Percentiles rank a stretch among this genome's conserved stretches.
Evolutionary conservation across 2,329 filamentous ascomycete species (phyloP).

Genomic region (Stachybotrys echinatus): DNA sequence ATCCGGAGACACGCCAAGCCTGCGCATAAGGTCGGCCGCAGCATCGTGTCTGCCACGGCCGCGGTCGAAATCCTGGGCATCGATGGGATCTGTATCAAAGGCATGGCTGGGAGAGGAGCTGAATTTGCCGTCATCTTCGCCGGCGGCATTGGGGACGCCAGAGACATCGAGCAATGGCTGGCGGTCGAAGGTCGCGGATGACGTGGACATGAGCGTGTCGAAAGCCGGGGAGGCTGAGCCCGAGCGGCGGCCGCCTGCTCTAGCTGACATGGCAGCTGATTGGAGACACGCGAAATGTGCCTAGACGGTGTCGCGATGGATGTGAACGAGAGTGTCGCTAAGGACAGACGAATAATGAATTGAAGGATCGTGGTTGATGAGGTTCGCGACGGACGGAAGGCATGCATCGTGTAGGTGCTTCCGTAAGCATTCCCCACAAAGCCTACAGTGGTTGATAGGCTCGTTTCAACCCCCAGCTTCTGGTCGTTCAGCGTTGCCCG

Average conservation of each 20-base stretch:
- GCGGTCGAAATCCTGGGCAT: not conserved
- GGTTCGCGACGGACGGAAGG: no score
- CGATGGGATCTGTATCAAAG: not conserved
- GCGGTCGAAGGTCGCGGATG: not conserved
- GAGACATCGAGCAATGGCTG: not conserved
- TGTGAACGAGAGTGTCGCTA: not conserved
- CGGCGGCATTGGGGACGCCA: not conserved
- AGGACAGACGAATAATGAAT: no score
- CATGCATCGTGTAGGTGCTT: not conserved
- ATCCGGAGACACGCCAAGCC: constrained; percentile 1
- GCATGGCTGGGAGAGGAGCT: not conserved
- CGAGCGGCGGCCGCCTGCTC: no score
- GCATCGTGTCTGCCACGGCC: not conserved
- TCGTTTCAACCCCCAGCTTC: no score
- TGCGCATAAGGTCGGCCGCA: constrained; percentile 1
- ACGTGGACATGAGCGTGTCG: not conserved
- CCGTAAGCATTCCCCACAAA: not conserved
- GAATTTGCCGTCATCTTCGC: not conserved
- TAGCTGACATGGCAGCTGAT: not conserved
- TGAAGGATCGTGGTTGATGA: no score
- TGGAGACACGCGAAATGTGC: not conserved
- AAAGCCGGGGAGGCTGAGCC: not conserved
- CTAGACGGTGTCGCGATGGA: not conserved
- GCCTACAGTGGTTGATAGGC: no score
- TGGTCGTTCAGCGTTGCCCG: no score